These are phyloP conservation scores for Monilinia fructigena DNA, from an alignment of 2,329 filamentous ascomycete species.

Conservation along the genomic window DNA sequence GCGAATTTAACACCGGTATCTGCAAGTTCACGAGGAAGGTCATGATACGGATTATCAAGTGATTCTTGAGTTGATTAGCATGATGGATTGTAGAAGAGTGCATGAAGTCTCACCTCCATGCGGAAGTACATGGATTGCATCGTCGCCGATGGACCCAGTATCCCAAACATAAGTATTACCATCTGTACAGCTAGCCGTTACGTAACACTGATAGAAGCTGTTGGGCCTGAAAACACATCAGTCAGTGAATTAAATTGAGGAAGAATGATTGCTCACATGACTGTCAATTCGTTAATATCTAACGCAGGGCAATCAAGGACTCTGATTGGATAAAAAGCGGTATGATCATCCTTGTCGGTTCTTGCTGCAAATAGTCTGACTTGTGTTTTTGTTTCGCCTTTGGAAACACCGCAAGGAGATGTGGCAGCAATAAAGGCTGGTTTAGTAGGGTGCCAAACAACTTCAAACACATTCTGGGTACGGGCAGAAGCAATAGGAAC, in stretches of 20 bases:
- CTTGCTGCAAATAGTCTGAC: conserved; percentile 53
- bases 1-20: conserved; percentile 64
- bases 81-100: neutral
- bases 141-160: conserved; percentile 51
- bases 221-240: conserved; percentile 48
- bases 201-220: conserved; percentile 49
- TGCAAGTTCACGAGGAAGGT: conserved; percentile 48
- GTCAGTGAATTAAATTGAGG: conserved; percentile 25
- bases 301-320: conserved; percentile 57
- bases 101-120: conserved; percentile 47
- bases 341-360: conserved; percentile 34
- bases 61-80: conserved; percentile 32
- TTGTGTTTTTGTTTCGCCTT: conserved; percentile 53
- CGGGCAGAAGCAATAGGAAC: conserved; percentile 52
- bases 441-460: conserved; percentile 59
- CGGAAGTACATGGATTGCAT: conserved; percentile 53
- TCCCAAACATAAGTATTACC: conserved; percentile 64
- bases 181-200: conserved; percentile 62
- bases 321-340: conserved; percentile 49
- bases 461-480: conserved; percentile 62
- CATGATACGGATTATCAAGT: conserved; percentile 36
- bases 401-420: conserved; percentile 48
- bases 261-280: conserved; percentile 45
- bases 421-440: conserved; percentile 57
- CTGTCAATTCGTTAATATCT: conserved; percentile 62